Base-by-base conservation (phyloP, 2,329 filamentous ascomycete species). In the Colletotrichum sp. region DNA sequence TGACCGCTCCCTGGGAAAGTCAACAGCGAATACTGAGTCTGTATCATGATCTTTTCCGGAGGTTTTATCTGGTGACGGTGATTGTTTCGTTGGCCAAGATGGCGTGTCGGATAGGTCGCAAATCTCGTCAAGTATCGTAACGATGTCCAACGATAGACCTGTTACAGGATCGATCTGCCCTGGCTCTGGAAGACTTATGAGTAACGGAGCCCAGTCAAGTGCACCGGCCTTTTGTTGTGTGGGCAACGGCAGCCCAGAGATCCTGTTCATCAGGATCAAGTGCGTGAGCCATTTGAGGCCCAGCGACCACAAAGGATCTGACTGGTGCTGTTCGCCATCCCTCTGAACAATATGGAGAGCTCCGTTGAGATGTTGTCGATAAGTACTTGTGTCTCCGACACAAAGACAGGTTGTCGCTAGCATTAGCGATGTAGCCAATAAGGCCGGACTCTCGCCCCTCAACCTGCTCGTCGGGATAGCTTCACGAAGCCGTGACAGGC, bases 271-370 rank as follows among this genome's bases (percentile, higher is more conserved):
- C 27, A 61, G 18, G 2, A 61, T 30, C 58, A 61, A 30, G 18
- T 61, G 58, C 7, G 58, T 32, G 28, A 61, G 58, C 58, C 58
- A 61, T 18, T 61, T 61, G 58, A 61, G 58, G 28, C 28, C 28
- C 13, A 61, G 28, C 0, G 58, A 30, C 58, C 58, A 61, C 10
- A 61, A 8, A 18, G 58, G 25, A 32, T 61, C 58, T 22, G 58
- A 30, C 5, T 30, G 18, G 4, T 61, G 28, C 10, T 30, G 58
- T 13, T 32, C 28, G 0, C 58, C 58, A 22, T 61, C 58, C 2
- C 58, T 16, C 27, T 32, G 58, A 15, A 61, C 58, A 16, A 61
- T 61, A 22, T 61, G 27, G 6, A 61, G 27, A 30, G 58, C 58
- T 5, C 58, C 58, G 8, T 61, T 61, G 28, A 61, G 58, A 32